A percentile compares a stretch with the other conserved stretches of the same genome.
These are phyloP conservation scores for Pleodorina starrii DNA, from an alignment of 139 green algal genomes.

Conservation along the genomic window DNA sequence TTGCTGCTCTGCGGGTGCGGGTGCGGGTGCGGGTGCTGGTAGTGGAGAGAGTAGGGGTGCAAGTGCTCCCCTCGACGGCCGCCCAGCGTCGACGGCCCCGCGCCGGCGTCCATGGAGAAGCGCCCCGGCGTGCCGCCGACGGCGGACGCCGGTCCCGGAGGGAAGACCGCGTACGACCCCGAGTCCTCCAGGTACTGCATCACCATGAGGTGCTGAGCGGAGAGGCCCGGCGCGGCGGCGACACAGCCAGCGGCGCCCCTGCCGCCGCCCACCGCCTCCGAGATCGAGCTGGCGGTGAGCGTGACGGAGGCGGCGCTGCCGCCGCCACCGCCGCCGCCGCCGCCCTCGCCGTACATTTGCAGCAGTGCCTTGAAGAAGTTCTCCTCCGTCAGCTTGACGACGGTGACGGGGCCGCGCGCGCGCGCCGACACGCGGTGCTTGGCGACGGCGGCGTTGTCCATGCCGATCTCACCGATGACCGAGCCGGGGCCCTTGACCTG, in stretches of 20 bases:
- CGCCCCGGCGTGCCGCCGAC: background rate
- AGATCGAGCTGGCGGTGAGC: conserved; percentile 22
- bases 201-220: conserved; percentile 45
- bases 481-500: conserved; percentile 60
- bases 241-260: background rate
- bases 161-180: conserved; percentile 11
- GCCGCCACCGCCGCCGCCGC: conserved; percentile 17
- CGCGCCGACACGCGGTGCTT: conserved; percentile 38
- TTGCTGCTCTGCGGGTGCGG: background rate
- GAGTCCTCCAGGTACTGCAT: conserved; percentile 49
- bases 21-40: background rate
- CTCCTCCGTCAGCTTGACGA: conserved; percentile 62
- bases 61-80: background rate
- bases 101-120: background rate
- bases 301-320: conserved; percentile 3
- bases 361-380: conserved; percentile 62
- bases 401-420: conserved; percentile 41
- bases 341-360: conserved; percentile 47
- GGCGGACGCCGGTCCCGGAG: background rate
- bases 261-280: background rate
- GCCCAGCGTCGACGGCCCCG: background rate
- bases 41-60: background rate
- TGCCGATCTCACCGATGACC: conserved; percentile 58
- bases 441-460: conserved; percentile 7
- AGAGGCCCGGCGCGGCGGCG: conserved; percentile 1